A percentile compares a stretch with the other conserved stretches of the same genome.
Conservation (phyloP, 148 eudicot species). For the Simmondsia chinensis region DNA sequence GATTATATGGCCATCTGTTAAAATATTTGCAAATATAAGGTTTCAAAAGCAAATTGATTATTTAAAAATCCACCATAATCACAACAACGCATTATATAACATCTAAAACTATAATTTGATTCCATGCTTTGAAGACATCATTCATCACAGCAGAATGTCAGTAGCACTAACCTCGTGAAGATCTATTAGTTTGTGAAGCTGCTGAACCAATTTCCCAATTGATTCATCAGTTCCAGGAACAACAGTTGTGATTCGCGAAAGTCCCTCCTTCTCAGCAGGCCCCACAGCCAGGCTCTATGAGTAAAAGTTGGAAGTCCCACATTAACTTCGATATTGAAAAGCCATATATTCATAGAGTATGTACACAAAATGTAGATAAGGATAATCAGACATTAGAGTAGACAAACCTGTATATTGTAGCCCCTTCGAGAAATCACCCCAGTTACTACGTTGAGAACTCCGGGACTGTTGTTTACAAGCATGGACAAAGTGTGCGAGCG, state of each 20-base stretch:
- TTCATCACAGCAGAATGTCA: no score
- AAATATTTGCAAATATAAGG: no score
- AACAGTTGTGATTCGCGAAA: conserved; percentile 87
- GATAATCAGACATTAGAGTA: neutral
- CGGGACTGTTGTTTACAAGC: conserved; percentile 69
- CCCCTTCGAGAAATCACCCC: conserved; percentile 85
- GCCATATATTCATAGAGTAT: no score
- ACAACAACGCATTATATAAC: no score
- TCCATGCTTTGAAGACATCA: no score
- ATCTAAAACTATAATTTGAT: no score
- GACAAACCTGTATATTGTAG: conserved; percentile 72
- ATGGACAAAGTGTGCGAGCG: conserved; percentile 78
- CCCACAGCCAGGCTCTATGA: conserved; percentile 89
- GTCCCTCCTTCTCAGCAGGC: conserved; percentile 66
- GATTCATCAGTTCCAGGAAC: conserved; percentile 83
- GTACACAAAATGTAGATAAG: neutral
- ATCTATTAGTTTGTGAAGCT: conserved; percentile 67
- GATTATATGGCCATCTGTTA: no score
- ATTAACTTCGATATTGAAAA: neutral
- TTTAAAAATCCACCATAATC: no score
- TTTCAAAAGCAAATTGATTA: no score
- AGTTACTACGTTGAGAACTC: conserved; percentile 75
- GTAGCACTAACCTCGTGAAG: conserved; percentile 60
- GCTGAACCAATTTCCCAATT: conserved; percentile 73
- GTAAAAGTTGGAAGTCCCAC: conserved; percentile 2